Evolutionary conservation across 2,329 filamentous ascomycete species (phyloP), one percentile per base, ranked within the genome.

Genomic region (Neobulgaria alba): DNA sequence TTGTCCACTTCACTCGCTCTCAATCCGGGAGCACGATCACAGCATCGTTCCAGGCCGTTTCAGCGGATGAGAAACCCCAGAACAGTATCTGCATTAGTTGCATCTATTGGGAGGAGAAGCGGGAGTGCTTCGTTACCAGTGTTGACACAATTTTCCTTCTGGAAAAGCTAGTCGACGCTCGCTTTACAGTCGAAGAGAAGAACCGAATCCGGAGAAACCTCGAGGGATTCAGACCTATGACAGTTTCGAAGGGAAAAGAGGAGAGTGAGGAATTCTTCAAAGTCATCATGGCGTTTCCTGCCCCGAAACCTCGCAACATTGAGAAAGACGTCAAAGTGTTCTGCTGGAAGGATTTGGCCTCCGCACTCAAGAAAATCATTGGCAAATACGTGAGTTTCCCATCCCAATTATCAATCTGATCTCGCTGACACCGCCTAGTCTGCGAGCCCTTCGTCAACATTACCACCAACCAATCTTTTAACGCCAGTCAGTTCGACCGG

Each of bases 281-380:
- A 67, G 75, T 95, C 55, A 96, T 98, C 65, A 98, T 98, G 92
- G 86, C 79, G 1, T 96, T 96, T 59, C 87, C 88, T 10, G 85
- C 83, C 46, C 92, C 92, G 2, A 96, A 96, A 65, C 92, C 92
- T 14, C 76, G 92, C 48, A 95, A 96, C 59, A 98, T 98, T 50
- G 92, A 96, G 68, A 98, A 98, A 67, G 90, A 96, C 57, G 89
- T 98, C 59, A 98, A 98, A 67, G 92, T 96, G 10, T 98, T 96
- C 58, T 83, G 88, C 3, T 98, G 92, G 92, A 92, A 88, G 63
- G 86, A 92, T 45, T 72, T 98, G 33, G 76, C 77, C 36, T 75
- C 79, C 45, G 90, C 92, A 0, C 72, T 98, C 51, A 94, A 93
- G 73, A 98, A 98, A 71, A 96, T 98, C 57, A 94, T 98, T 60